Base-by-base conservation (phyloP, 345 rosid genomes). In the Capsella bursapastoris region DNA sequence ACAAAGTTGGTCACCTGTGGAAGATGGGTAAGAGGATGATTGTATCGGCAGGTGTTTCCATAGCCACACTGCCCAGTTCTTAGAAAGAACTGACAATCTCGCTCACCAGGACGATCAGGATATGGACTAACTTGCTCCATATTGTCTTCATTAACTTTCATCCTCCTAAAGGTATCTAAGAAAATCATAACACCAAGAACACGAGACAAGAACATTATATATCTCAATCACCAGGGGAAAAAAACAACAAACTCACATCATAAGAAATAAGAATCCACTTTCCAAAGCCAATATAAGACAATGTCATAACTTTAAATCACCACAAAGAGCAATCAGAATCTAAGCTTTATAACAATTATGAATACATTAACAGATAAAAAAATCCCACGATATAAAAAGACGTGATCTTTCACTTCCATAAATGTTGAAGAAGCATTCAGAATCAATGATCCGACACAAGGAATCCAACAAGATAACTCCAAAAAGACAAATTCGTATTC, bases 61-160 rank as follows among this genome's bases (percentile, higher is more conserved):
- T 85, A 90, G 28, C 89, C 86, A 77, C 96, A 88, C 29, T 41
- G 68, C 44, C 96, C 96, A 66, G 90, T 87, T 84, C 91, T 87
- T 9, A 86, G 50, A 81, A 78, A 88, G 77, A 68, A 90, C 28
- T 56, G 80, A 63, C 96, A 90, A 83, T 90, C 89, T 18, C 85
- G 84, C 76, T 84, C 91, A 15, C 93, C 89, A 3, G 91, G 93
- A 62, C 96, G 96, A 79, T 85, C 89, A 13, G 93, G 96, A 73
- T 84, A 89, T 49, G 78, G 79, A 72, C 83, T 74, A 2, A 86
- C 40, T 67, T 83, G 80, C 56, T 81, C 80, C 77, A 63, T 70
- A 40, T 79, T 77, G 78, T 78, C 79, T 67, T 84, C 92, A 78
- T 76, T 72, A 61, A 90, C 81, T 76, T 88, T 86, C 84, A 90